Percentiles rank a stretch among this genome's conserved stretches.
These are phyloP conservation scores for Ceratocystis cubensis DNA, from an alignment of 2,329 filamentous ascomycete genomes.

Conservation along the genomic window DNA sequence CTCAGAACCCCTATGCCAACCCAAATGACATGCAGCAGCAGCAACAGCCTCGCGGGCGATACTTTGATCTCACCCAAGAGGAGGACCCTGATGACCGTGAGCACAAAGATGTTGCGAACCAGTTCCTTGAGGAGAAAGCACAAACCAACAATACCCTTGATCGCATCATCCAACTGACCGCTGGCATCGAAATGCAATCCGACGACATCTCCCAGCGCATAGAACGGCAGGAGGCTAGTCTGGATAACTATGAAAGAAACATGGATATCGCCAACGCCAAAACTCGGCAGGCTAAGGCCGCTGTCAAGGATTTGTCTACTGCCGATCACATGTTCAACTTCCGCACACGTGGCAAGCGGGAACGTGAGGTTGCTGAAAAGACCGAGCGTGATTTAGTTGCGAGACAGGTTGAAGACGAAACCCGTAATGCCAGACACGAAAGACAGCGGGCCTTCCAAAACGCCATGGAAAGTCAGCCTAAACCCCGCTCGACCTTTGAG, in stretches of 20 bases:
- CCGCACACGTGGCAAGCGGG: slow-evolving; percentile 47
- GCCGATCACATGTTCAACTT: slow-evolving; percentile 74
- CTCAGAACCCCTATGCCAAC: slow-evolving; percentile 20
- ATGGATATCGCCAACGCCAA: slow-evolving; percentile 68
- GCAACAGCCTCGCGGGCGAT: slow-evolving; percentile 48
- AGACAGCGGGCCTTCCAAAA: slow-evolving; percentile 28
- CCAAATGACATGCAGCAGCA: slow-evolving; percentile 32
- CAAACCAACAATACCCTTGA: slow-evolving; percentile 21
- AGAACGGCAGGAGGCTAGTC: slow-evolving; percentile 60
- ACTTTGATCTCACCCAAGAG: slow-evolving; percentile 60
- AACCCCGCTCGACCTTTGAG: slow-evolving; percentile 12
- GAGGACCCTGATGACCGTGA: slow-evolving; percentile 66
- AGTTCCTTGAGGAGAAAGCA: slow-evolving; percentile 43
- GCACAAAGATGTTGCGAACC: slow-evolving; percentile 45
- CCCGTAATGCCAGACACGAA: slow-evolving; percentile 16
- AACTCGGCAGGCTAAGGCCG: slow-evolving; percentile 64
- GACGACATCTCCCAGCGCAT: slow-evolving; percentile 59
- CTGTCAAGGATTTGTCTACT: slow-evolving; percentile 69
- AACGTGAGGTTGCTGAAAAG: slow-evolving; percentile 57
- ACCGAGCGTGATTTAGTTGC: slow-evolving; percentile 39
- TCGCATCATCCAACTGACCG: slow-evolving; percentile 48
- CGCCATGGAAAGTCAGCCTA: slow-evolving; percentile 13
- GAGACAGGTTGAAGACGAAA: slow-evolving; percentile 15
- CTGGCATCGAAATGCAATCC: slow-evolving; percentile 58
- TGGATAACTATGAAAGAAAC: slow-evolving; percentile 73